phyloP scores from a whole-genome alignment of 2,329 filamentous ascomycete genomes.

The Blastomyces parvus region DNA sequence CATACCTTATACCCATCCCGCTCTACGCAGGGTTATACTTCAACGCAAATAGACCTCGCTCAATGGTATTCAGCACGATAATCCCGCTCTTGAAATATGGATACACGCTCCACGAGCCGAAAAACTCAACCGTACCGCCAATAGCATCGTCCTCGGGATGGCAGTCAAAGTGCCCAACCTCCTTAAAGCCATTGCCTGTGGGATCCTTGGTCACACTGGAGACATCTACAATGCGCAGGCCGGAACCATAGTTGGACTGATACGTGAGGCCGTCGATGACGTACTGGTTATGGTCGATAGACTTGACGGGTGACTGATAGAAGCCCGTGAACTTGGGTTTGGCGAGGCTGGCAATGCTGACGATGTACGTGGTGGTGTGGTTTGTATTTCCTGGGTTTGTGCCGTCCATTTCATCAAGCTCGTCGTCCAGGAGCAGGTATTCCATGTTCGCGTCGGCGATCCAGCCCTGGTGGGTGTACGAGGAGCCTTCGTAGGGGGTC shows the following conservation, averaged over 20 bases:
- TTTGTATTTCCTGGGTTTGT: constrained; percentile 36
- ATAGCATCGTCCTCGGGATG: constrained; percentile 42
- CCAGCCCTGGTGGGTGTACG: constrained; percentile 52
- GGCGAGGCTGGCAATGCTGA: constrained; percentile 40
- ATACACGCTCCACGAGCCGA: constrained; percentile 43
- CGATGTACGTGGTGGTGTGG: constrained; percentile 44
- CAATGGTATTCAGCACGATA: constrained; percentile 46
- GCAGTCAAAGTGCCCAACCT: constrained; percentile 44
- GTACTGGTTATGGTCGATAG: constrained; percentile 45
- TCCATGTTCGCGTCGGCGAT: constrained; percentile 39
- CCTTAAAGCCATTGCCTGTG: constrained; percentile 38
- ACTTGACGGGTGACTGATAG: constrained; percentile 35
- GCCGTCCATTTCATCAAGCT: constrained; percentile 42
- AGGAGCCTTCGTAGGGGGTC: constrained; percentile 48
- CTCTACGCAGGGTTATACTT: constrained; percentile 25
- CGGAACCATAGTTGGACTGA: constrained; percentile 44
- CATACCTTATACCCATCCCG: not conserved
- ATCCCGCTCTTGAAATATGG: constrained; percentile 43
- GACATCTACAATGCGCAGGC: constrained; percentile 33
- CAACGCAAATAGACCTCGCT: constrained; percentile 43
- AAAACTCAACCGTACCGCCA: constrained; percentile 35
- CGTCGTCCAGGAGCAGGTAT: constrained; percentile 46
- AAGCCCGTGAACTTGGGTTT: constrained; percentile 37
- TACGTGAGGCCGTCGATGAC: constrained; percentile 38
- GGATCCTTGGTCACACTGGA: constrained; percentile 27